Evolutionary conservation across 495 filamentous ascomycete genomes (phyloP).

Genomic region (Ascobolus immersus): DNA sequence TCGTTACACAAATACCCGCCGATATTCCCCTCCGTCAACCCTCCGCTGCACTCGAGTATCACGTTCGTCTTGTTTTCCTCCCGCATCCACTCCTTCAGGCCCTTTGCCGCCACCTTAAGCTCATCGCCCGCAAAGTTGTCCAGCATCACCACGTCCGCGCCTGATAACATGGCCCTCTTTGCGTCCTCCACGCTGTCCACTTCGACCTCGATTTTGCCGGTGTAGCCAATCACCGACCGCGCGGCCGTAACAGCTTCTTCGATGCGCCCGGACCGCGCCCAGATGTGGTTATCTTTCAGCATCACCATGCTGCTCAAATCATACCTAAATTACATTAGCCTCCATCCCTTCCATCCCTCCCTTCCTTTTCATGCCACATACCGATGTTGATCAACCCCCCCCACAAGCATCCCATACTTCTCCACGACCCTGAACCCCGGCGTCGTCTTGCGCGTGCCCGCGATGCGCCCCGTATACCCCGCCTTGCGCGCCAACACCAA

Average conservation of each 20-base stretch:
- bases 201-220: conserved; percentile 88
- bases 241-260: conserved; percentile 59
- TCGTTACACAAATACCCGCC: conserved; percentile 49
- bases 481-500: conserved; percentile 26
- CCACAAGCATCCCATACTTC: conserved; percentile 91
- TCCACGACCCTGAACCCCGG: conserved; percentile 88
- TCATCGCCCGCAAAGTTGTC: conserved; percentile 73
- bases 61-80: conserved; percentile 32
- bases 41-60: conserved; percentile 76
- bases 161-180: conserved; percentile 67
- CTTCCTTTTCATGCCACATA: neutral
- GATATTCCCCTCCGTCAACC: conserved; percentile 66
- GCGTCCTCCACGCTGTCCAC: conserved; percentile 68
- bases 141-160: conserved; percentile 88
- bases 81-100: conserved; percentile 45
- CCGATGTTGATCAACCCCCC: conserved; percentile 71
- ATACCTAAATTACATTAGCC: no score
- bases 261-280: conserved; percentile 57
- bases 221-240: conserved; percentile 62
- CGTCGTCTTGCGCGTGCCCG: conserved; percentile 88
- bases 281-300: conserved; percentile 97
- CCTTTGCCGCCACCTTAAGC: conserved; percentile 40
- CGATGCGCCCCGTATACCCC: conserved; percentile 63
- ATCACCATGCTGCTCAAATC: conserved; percentile 88
- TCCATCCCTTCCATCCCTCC: neutral